A percentile compares a stretch with the other conserved stretches of the same genome.
Conservation (phyloP, 257 asterid species). For the Ilex aquifolium region DNA sequence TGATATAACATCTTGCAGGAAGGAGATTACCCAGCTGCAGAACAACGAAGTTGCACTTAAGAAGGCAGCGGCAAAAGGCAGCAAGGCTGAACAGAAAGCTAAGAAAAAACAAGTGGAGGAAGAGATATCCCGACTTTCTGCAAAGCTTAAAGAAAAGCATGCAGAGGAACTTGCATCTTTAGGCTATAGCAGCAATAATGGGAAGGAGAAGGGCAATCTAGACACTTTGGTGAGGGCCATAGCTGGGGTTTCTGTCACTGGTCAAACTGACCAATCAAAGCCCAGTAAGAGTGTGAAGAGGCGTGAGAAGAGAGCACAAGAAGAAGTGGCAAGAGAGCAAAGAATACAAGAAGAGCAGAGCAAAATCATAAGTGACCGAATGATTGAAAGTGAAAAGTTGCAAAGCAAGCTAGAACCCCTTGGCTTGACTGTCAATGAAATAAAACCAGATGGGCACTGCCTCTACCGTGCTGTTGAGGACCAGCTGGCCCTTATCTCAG, state of each 20-base stretch:
- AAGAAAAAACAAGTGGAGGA: constrained; percentile 96
- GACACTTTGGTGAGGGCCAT: constrained; percentile 79
- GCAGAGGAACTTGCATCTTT: constrained; percentile 66
- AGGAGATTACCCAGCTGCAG: constrained; percentile 74
- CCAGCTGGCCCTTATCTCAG: constrained; percentile 53
- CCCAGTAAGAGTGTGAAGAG: constrained; percentile 69
- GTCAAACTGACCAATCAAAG: constrained; percentile 53
- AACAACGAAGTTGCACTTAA: constrained; percentile 73
- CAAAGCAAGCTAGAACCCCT: constrained; percentile 72
- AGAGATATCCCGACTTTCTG: constrained; percentile 64
- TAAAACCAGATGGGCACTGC: constrained; percentile 95
- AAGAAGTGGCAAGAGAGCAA: constrained; percentile 91
- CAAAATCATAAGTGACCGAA: constrained; percentile 59
- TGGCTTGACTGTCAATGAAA: constrained; percentile 70
- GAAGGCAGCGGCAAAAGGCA: constrained; percentile 94
- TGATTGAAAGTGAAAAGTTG: constrained; percentile 55
- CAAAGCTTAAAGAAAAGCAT: constrained; percentile 65
- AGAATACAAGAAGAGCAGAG: constrained; percentile 90
- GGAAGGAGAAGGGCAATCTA: constrained; percentile 46
- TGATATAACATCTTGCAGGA: constrained; percentile 37
- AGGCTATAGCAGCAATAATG: constrained; percentile 44
- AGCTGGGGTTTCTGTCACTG: constrained; percentile 74
- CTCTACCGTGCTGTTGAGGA: constrained; percentile 94
- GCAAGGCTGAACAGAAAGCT: constrained; percentile 98
- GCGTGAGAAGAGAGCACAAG: constrained; percentile 85